These are phyloP conservation scores for Irpex rosettiformis DNA, from an alignment of 1,284 basidiomycete species.

Conservation along the genomic window DNA sequence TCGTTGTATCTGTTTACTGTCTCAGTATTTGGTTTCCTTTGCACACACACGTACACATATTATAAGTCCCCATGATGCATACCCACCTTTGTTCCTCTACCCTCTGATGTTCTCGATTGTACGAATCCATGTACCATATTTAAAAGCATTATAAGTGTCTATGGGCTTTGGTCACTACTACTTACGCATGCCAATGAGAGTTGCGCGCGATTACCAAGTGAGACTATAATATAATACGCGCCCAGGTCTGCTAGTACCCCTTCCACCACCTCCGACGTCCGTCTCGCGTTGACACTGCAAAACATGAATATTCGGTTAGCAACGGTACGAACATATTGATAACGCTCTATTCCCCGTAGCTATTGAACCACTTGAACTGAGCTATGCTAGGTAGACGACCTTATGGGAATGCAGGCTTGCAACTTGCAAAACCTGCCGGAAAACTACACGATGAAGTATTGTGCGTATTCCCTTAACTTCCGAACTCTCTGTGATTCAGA, in stretches of 20 bases:
- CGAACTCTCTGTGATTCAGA: background rate
- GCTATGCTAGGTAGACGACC: slow-evolving; percentile 53
- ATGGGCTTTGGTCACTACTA: no score
- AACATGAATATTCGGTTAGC: slow-evolving; percentile 61
- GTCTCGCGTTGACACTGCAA: no score
- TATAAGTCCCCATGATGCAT: no score
- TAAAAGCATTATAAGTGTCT: no score
- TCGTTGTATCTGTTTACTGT: no score
- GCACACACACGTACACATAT: no score
- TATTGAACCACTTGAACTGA: slow-evolving; percentile 8
- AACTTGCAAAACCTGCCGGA: slow-evolving; percentile 87
- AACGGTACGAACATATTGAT: slow-evolving; percentile 36
- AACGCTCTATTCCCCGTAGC: background rate
- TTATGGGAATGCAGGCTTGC: slow-evolving; percentile 89
- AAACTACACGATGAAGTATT: slow-evolving; percentile 86
- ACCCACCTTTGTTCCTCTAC: no score
- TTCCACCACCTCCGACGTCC: background rate
- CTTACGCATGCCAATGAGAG: no score
- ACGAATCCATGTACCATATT: no score
- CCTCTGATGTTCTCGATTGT: no score
- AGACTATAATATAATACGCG: background rate
- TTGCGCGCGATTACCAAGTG: no score
- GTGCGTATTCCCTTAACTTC: slow-evolving; percentile 42
- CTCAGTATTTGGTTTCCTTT: no score
- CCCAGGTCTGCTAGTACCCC: background rate